These are phyloP conservation scores for Boletus vermiculosoides DNA, from an alignment of 768 basidiomycete species.

Conservation along the genomic window DNA sequence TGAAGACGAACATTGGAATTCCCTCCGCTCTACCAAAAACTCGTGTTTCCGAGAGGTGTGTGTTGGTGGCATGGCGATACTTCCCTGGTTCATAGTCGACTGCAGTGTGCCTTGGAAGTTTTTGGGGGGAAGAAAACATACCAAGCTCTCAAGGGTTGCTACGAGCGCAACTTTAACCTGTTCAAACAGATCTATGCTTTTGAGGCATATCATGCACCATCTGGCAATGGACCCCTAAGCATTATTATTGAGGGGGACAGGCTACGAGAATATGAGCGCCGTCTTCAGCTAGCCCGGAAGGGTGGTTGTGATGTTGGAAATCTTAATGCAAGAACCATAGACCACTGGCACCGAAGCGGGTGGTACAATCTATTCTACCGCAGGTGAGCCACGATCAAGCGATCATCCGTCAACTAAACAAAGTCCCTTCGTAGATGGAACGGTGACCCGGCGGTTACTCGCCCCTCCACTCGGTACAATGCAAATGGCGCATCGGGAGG, in stretches of 20 bases:
- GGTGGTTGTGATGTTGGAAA: conserved; percentile 70
- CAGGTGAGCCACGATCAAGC: conserved; percentile 41
- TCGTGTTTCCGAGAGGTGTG: conserved; percentile 76
- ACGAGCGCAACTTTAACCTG: conserved; percentile 80
- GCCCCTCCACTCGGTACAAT: conserved; percentile 42
- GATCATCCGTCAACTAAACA: background rate
- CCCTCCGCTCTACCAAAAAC: conserved; percentile 77
- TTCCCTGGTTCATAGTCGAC: conserved; percentile 2
- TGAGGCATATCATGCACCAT: conserved; percentile 45
- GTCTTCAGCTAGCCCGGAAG: conserved; percentile 63
- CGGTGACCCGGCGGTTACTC: conserved; percentile 60
- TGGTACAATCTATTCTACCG: conserved; percentile 76
- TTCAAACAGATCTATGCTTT: conserved; percentile 82
- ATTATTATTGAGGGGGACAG: conserved; percentile 59
- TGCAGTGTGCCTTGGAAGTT: conserved; percentile 66
- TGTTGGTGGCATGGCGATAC: background rate
- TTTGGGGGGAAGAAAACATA: conserved; percentile 79
- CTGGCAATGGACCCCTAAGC: conserved; percentile 39
- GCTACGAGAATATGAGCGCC: conserved; percentile 68
- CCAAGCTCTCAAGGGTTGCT: conserved; percentile 81
- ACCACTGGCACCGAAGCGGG: conserved; percentile 75
- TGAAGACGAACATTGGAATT: conserved; percentile 76
- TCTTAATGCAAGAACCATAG: conserved; percentile 68
- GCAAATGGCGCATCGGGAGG: conserved; percentile 27
- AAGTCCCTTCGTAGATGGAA: conserved; percentile 49